phyloP scores from a whole-genome alignment of 2,329 filamentous ascomycete species.

The Pezicula carpinea region DNA sequence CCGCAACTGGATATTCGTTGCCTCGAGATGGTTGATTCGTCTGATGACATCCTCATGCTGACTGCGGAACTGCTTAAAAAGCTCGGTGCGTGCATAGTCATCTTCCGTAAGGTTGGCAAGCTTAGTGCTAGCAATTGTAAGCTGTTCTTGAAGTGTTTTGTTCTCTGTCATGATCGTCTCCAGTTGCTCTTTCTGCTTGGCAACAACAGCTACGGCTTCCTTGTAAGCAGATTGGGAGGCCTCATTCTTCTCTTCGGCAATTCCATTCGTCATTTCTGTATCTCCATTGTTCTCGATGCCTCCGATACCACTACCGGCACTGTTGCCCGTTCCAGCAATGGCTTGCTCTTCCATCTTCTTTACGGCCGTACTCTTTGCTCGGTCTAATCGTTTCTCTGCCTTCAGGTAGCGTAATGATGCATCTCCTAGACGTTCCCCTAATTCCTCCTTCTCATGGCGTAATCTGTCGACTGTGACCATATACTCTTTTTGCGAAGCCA shows the following conservation, averaged over 20 bases:
- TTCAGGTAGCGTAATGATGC: conserved; percentile 91
- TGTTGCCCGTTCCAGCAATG: conserved; percentile 56
- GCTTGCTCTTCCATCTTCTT: conserved; percentile 91
- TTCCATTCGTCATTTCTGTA: conserved; percentile 50
- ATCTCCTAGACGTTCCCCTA: conserved; percentile 81
- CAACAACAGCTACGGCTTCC: conserved; percentile 69
- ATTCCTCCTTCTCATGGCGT: conserved; percentile 72
- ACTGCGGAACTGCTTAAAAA: conserved; percentile 86
- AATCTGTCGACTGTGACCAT: conserved; percentile 72
- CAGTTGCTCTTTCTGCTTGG: conserved; percentile 85
- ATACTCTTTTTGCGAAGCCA: conserved; percentile 80
- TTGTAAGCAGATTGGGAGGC: conserved; percentile 73
- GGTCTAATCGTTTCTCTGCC: conserved; percentile 90
- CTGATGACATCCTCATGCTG: conserved; percentile 93
- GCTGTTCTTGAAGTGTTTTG: conserved; percentile 68
- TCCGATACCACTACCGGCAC: conserved; percentile 33
- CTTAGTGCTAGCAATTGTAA: conserved; percentile 66
- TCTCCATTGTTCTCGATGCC: conserved; percentile 37
- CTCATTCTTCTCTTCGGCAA: conserved; percentile 46
- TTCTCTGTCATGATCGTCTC: conserved; percentile 75
- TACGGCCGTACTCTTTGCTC: conserved; percentile 81
- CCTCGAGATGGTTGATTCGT: conserved; percentile 86
- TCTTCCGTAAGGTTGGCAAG: conserved; percentile 78
- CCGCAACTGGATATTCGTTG: conserved; percentile 76
- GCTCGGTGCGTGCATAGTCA: conserved; percentile 85